Evolutionary conservation across 208 protist species (phyloP), one percentile per base, ranked within the genome.

Genomic region (Acanthamoeba polyphaga): DNA sequence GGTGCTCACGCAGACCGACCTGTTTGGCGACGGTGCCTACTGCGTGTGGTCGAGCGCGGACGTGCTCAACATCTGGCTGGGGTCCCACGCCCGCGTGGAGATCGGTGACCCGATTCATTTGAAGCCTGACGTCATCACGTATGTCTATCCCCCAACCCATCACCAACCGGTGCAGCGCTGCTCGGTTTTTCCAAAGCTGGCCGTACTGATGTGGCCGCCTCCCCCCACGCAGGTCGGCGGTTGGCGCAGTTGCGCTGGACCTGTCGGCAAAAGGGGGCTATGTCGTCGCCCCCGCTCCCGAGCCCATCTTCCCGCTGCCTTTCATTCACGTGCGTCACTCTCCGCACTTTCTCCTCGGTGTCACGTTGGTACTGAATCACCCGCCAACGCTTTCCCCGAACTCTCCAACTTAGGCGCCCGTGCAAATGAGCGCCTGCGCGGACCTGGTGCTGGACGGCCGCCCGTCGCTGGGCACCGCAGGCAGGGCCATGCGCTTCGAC

Each of bases 21-120:
- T 78, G 19, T 93, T 93, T 55, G 88, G 88, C 24, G 64, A 55
- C 4, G 88, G 88, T 3, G 24, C 34, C 68, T 93, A 60, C 64
- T 93, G 88, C 29, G 88, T 55, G 24, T 93, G 55, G 55, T 19
- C 88, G 3, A 49, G 43, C 46, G 51, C 27, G 6, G 34, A 93
- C 8, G 29, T 17, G 13, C 64, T 93, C 29, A 13, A 38, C 13
- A 78, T 93, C 24, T 93, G 88, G 88, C 46, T 93, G 60, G 88
- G 88, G 19, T 64, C 62, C 13, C 3, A 93, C 27, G 88, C 88
- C 7, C 19, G 13, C 1, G 88, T 93, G 3, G 43, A 70, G 24
- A 34, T 93, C 19, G 88, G 62, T 2, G 62, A 93, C 34, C 8
- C 9, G 24, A 29, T 93, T 22, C 5, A 15, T 1, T 51, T 93